These are phyloP conservation scores for Wickerhamomyces silvicola DNA, from an alignment of 805 yeast species.

Conservation along the genomic window DNA sequence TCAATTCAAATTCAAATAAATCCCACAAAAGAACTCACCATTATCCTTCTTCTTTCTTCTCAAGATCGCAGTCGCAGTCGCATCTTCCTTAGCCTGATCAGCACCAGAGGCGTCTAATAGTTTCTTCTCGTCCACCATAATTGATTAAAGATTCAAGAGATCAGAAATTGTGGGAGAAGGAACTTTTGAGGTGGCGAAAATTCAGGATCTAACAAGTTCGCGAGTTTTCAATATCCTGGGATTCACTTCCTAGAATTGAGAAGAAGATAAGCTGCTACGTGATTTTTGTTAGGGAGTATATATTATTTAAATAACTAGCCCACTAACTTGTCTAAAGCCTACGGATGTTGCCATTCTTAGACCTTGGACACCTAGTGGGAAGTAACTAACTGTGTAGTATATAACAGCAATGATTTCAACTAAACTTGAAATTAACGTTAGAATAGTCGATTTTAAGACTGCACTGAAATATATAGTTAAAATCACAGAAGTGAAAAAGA, in stretches of 20 bases:
- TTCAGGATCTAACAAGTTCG: too few species aligned
- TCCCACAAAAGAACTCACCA: conserved; percentile 25
- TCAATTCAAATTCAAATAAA: not conserved
- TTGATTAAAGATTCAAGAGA: not conserved
- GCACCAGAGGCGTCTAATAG: conserved; percentile 66
- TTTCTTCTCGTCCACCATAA: conserved; percentile 30
- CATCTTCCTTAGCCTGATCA: conserved; percentile 48
- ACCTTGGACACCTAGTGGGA: conserved; percentile 91
- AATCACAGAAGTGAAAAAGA: conserved; percentile 75
- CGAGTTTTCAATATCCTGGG: not conserved
- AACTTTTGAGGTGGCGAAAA: too few species aligned
- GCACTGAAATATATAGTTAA: conserved; percentile 76
- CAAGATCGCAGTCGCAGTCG: conserved; percentile 94
- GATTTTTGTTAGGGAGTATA: too few species aligned
- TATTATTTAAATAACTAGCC: conserved; percentile 11
- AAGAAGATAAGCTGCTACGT: too few species aligned
- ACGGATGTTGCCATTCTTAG: conserved; percentile 48
- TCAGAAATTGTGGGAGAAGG: too few species aligned
- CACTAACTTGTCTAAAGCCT: conserved; percentile 42
- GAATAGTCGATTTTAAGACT: conserved; percentile 56
- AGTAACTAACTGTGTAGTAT: conserved; percentile 86
- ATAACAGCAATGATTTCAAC: conserved; percentile 81
- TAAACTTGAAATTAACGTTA: conserved; percentile 70
- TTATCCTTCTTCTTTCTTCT: conserved; percentile 98
- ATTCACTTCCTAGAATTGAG: not conserved